Base-by-base conservation (phyloP, 2,329 filamentous ascomycete genomes). In the Aspergillus flavus region DNA sequence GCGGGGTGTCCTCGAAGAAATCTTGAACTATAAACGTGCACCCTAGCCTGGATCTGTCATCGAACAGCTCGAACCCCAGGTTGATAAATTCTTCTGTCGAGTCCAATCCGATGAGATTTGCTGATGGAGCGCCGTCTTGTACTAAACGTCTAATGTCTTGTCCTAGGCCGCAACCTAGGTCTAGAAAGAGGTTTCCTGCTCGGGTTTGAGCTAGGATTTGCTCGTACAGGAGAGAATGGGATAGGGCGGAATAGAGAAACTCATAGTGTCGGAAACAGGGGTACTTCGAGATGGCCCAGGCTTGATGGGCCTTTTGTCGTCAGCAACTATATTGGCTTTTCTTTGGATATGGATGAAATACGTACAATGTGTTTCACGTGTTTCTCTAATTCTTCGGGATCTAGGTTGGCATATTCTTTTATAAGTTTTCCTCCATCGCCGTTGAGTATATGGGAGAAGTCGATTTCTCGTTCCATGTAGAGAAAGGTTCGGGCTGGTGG, bases 51-150 rank as follows among this genome's bases (percentile, higher is more conserved):
- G 14, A 6, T 41, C 19, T n/a, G 14, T 64, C 62, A 6, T 34
- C 12, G 39, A 64, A 62, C 14, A 64, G 32, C 12, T 62, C 48
- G 52, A 55, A 64, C 9, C 62, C 62, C 1, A 64, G 36, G 1
- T 58, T n/a, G 45, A 61, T 56, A 16, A 53, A 59, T 9, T 56
- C 50, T 26, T 45, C 21, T 6, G 36, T 23, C 1, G 58, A 32
- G 26, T 62, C 62, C 7, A 58, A 36, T 16, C 62, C 62, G 26
- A 55, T 41, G 16, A 64, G 26, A 21, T 36, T 21, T 9, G 14
- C 30, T 28, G 56, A 23, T 1, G 62, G 56, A 2, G 56, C 59
- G 5, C 59, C 59, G 43, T 64, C 58, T 16, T 55, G 32, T 14
- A 54, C 48, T 16, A 55, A 34, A 10, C 48, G 6, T 12, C 58